These are phyloP conservation scores for Linderina pennispora DNA, from an alignment of 192 early-diverging fungal species.

Conservation along the genomic window DNA sequence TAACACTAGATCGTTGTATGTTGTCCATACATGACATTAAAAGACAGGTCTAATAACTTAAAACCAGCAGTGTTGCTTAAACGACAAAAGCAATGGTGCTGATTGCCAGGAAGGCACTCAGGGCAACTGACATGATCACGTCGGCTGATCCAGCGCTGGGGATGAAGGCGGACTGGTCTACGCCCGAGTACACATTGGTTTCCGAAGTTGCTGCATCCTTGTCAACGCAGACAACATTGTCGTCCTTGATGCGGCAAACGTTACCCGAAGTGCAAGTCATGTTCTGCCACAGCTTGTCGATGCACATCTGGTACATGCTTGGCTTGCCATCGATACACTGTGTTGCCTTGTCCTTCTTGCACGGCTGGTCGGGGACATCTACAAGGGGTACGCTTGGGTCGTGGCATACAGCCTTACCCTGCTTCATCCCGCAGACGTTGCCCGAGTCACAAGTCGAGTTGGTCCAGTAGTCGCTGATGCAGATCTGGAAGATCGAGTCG, in stretches of 20 bases:
- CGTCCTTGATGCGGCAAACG: slow-evolving; percentile 20
- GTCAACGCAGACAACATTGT: slow-evolving; percentile 21
- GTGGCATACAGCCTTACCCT: slow-evolving; percentile 23
- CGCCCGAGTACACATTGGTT: not conserved
- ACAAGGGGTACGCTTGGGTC: slow-evolving; percentile 24
- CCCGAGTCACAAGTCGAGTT: slow-evolving; percentile 24
- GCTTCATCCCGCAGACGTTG: slow-evolving; percentile 29
- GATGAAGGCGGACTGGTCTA: not conserved
- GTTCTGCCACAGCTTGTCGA: slow-evolving; percentile 27
- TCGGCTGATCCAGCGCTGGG: too few relatives aligned
- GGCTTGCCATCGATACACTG: slow-evolving; percentile 16
- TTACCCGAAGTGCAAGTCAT: slow-evolving; percentile 23
- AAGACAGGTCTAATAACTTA: too few relatives aligned
- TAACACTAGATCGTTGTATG: too few relatives aligned
- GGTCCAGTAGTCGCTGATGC: slow-evolving; percentile 20
- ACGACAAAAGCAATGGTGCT: too few relatives aligned
- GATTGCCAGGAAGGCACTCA: too few relatives aligned
- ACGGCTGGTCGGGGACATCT: slow-evolving; percentile 32
- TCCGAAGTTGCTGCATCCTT: slow-evolving; percentile 1
- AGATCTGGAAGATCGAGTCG: slow-evolving; percentile 16
- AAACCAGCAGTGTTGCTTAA: too few relatives aligned
- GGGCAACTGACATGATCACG: too few relatives aligned
- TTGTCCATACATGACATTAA: too few relatives aligned
- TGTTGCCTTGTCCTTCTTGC: slow-evolving; percentile 10
- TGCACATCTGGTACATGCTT: slow-evolving; percentile 29